Evolutionary conservation across 23 red algal genomes (phyloP).

Genomic region (Gracilaria domingensis): DNA sequence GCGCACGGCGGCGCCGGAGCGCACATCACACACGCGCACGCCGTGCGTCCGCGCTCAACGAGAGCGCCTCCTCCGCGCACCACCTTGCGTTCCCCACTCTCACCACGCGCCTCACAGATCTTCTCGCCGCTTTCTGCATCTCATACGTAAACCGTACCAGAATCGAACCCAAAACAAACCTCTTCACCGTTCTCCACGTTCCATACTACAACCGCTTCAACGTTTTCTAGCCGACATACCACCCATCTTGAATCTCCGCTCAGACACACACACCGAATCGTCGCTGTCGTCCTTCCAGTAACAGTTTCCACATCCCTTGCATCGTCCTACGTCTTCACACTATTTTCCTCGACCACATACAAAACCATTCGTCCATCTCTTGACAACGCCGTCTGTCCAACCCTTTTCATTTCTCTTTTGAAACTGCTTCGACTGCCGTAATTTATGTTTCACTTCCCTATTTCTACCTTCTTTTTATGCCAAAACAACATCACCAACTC

Average conservation of each 20-base stretch:
- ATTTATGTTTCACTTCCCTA: background rate
- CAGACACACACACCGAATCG: background rate
- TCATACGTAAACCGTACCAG: background rate
- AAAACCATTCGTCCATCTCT: background rate
- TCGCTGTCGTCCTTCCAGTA: background rate
- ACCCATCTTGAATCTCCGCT: background rate
- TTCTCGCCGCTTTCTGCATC: background rate
- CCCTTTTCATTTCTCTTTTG: background rate
- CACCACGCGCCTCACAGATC: background rate
- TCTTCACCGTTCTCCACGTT: background rate
- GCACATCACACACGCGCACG: conserved; percentile 11
- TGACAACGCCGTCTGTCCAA: background rate
- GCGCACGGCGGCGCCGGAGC: background rate
- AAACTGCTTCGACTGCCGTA: background rate
- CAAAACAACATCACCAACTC: background rate
- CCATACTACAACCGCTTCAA: background rate
- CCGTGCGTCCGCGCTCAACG: conserved; percentile 33
- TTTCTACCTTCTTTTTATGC: background rate
- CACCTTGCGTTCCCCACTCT: background rate
- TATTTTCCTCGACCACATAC: background rate
- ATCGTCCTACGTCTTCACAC: background rate
- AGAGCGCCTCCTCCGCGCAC: background rate
- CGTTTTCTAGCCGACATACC: background rate
- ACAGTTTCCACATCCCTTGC: background rate
- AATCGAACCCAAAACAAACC: background rate